Evolutionary conservation across 2,329 filamentous ascomycete genomes (phyloP).

Genomic region (Sporothrix variecibatus): DNA sequence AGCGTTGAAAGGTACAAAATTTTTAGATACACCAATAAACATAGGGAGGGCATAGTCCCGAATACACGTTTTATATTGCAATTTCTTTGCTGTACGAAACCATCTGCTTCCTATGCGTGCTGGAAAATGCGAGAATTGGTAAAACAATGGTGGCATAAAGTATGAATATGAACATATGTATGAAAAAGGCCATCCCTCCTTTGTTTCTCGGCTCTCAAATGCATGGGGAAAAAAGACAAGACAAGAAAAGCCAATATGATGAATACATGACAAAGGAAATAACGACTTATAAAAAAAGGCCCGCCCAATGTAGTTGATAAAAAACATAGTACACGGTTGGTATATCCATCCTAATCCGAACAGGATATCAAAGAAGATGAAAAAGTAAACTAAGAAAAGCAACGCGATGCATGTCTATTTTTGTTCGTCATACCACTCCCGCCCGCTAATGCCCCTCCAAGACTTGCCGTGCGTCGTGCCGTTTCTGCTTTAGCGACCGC

Average conservation of each 20-base stretch:
- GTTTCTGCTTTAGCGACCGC: slow-evolving; percentile 52
- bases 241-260: not conserved
- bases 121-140: not conserved
- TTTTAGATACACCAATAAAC: slow-evolving; percentile 8
- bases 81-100: not conserved
- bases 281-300: not conserved
- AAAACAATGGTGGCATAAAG: not conserved
- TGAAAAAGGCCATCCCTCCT: not conserved
- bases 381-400: not conserved
- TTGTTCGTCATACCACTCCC: not conserved
- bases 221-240: not conserved
- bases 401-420: not conserved
- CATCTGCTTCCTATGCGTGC: not conserved
- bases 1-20: slow-evolving; percentile 3
- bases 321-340: not conserved
- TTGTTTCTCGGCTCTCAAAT: slow-evolving; percentile 2
- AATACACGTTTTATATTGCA: not conserved
- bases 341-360: not conserved
- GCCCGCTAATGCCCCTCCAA: slow-evolving; percentile 26
- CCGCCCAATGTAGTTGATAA: not conserved
- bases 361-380: not conserved
- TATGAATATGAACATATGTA: not conserved
- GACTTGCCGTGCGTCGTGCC: slow-evolving; percentile 44
- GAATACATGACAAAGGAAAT: not conserved
- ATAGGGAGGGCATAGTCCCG: not conserved